Percentiles rank a stretch among this genome's conserved stretches.
These are phyloP conservation scores for Suillus tomentosus DNA, from an alignment of 768 basidiomycete genomes.

Conservation along the genomic window DNA sequence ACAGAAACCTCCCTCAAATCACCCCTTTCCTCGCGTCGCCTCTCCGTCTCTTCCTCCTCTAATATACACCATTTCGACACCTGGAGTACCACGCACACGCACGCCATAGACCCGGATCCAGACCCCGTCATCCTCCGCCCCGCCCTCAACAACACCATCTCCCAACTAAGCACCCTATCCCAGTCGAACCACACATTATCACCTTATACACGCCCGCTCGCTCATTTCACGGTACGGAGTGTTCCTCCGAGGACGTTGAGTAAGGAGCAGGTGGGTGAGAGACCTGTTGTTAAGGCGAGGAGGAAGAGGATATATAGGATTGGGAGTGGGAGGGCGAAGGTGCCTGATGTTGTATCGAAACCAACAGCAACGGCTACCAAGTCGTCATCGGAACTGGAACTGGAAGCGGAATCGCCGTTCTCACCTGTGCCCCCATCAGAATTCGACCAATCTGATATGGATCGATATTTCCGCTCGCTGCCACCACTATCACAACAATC, in stretches of 20 bases:
- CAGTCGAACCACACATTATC: slow-evolving; percentile 92
- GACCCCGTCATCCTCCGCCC: slow-evolving; percentile 67
- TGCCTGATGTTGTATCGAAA: not conserved
- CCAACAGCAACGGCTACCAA: too few species aligned
- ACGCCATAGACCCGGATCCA: slow-evolving; percentile 36
- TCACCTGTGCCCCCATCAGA: slow-evolving; percentile 47
- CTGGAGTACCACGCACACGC: slow-evolving; percentile 39
- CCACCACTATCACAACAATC: not conserved
- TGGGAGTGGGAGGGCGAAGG: slow-evolving; percentile 31
- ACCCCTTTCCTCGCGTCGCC: slow-evolving; percentile 30
- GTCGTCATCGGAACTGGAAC: not conserved
- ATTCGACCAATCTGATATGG: slow-evolving; percentile 74
- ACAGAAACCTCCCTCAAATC: slow-evolving; percentile 24
- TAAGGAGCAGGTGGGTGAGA: slow-evolving; percentile 40
- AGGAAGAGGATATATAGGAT: slow-evolving; percentile 74
- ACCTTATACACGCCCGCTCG: slow-evolving; percentile 87
- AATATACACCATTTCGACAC: slow-evolving; percentile 27
- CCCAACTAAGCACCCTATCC: slow-evolving; percentile 83
- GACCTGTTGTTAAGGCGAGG: slow-evolving; percentile 67
- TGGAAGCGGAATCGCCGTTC: slow-evolving; percentile 19
- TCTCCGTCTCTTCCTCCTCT: slow-evolving; percentile 35
- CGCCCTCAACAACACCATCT: slow-evolving; percentile 70
- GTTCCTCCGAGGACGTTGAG: slow-evolving; percentile 63
- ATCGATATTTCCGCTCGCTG: slow-evolving; percentile 61
- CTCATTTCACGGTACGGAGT: slow-evolving; percentile 91